Conservation (phyloP, 768 basidiomycete genomes). For the Wakefieldia striispora region DNA sequence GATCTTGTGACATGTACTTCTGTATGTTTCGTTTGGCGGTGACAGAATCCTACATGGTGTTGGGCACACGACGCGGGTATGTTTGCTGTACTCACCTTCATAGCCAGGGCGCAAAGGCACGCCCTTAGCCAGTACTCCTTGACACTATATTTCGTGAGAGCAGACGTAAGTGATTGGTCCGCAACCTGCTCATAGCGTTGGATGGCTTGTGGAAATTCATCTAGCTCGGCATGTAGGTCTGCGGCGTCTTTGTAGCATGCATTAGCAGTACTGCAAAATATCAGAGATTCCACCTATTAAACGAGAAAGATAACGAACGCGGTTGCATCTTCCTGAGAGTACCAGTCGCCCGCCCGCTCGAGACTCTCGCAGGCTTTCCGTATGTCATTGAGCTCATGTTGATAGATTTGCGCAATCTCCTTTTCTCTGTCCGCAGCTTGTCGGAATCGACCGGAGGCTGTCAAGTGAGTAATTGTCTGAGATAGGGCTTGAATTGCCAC, state of each 20-base stretch:
- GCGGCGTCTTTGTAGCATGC: conserved; percentile 96
- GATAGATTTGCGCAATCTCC: conserved; percentile 91
- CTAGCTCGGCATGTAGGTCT: conserved; percentile 88
- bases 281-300: conserved; percentile 1
- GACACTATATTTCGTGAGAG: conserved; percentile 96
- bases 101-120: conserved; percentile 84
- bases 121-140: conserved; percentile 96
- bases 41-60: conserved; percentile 67
- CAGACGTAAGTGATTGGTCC: conserved; percentile 70
- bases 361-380: conserved; percentile 89
- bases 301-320: conserved; percentile 59
- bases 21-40: conserved; percentile 76
- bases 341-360: conserved; percentile 93
- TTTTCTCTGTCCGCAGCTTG: conserved; percentile 99
- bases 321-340: conserved; percentile 93
- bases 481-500: conserved; percentile 88
- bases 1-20: conserved; percentile 79
- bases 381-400: conserved; percentile 78
- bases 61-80: neutral
- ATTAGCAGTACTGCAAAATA: conserved; percentile 76
- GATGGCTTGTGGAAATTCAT: conserved; percentile 83
- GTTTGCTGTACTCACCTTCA: conserved; percentile 56
- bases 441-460: conserved; percentile 83
- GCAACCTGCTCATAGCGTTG: conserved; percentile 90
- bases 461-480: conserved; percentile 82